These are phyloP conservation scores for Ilyonectria destructans DNA, from an alignment of 2,329 filamentous ascomycete genomes.

Conservation along the genomic window DNA sequence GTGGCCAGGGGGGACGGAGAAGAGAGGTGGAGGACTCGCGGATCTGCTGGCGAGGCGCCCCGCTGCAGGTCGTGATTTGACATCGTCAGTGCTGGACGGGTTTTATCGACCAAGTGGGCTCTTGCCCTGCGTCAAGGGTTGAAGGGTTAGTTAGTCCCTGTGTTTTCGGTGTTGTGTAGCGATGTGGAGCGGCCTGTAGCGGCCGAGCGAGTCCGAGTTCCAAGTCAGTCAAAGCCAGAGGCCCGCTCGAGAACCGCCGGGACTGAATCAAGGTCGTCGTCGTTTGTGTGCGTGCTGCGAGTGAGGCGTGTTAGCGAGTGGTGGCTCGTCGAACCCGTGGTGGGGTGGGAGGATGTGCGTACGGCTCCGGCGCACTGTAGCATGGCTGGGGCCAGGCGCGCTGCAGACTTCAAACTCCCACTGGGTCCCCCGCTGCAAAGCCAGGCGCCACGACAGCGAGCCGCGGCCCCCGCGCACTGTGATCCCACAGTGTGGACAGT, in stretches of 20 bases:
- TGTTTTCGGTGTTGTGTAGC: constrained; percentile 31
- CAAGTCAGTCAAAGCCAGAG: constrained; percentile 24
- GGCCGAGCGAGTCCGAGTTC: constrained; percentile 25
- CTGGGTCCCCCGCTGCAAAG: constrained; percentile 22
- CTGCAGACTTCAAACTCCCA: neutral
- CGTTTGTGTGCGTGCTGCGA: constrained; percentile 12
- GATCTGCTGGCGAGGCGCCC: constrained; percentile 48
- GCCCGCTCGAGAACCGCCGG: constrained; percentile 17
- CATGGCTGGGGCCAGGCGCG: constrained; percentile 13
- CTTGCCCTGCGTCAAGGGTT: constrained; percentile 40
- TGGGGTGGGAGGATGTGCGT: constrained; percentile 16
- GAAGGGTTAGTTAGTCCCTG: constrained; percentile 44
- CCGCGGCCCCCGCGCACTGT: constrained; percentile 19
- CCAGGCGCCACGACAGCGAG: neutral
- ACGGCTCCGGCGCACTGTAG: constrained; percentile 3
- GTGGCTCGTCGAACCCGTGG: constrained; percentile 12
- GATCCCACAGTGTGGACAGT: constrained; percentile 22
- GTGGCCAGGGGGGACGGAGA: constrained; percentile 35
- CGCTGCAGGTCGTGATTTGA: constrained; percentile 47
- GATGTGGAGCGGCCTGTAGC: constrained; percentile 15
- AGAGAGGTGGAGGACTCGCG: constrained; percentile 32
- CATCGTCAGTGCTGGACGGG: constrained; percentile 17
- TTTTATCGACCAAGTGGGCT: constrained; percentile 36
- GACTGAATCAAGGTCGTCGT: constrained; percentile 20
- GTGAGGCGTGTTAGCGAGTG: constrained; percentile 17